phyloP scores from a whole-genome alignment of 2,329 filamentous ascomycete genomes.

The Epichloe sibirici region DNA sequence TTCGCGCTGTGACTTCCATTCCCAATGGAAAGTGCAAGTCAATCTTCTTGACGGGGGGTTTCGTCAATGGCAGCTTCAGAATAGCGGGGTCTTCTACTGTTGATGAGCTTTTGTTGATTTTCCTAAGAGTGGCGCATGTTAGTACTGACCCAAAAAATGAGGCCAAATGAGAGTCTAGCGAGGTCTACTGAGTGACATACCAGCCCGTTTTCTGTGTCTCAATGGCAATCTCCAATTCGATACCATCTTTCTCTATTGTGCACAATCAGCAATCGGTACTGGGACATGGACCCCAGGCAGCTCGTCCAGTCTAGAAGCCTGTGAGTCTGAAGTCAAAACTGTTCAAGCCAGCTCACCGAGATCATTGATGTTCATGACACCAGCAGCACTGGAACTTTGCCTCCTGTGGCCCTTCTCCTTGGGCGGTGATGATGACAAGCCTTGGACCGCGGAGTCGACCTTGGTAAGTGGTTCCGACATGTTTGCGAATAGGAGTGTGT shows the following conservation, averaged over 20 bases:
- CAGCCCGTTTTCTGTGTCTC: conserved; percentile 85
- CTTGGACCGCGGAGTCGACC: conserved; percentile 84
- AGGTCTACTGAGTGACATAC: conserved; percentile 36
- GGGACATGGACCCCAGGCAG: too few species aligned
- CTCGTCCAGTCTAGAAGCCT: not conserved
- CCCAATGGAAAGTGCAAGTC: conserved; percentile 86
- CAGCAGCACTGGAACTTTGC: conserved; percentile 59
- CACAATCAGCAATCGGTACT: not conserved
- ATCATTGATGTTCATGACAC: conserved; percentile 65
- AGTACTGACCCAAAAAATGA: not conserved
- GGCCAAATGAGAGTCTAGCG: too few species aligned
- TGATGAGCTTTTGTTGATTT: conserved; percentile 76
- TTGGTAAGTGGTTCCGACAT: conserved; percentile 56
- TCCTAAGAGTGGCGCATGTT: conserved; percentile 42
- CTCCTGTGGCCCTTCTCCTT: conserved; percentile 58
- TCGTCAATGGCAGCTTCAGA: conserved; percentile 69
- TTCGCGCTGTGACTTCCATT: conserved; percentile 76
- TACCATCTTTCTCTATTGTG: conserved; percentile 55
- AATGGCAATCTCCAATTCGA: conserved; percentile 58
- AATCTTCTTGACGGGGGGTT: conserved; percentile 85
- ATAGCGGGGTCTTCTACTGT: conserved; percentile 72
- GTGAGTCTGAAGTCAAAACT: not conserved
- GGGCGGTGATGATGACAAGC: conserved; percentile 55
- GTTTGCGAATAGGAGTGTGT: conserved; percentile 8
- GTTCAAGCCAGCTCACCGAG: conserved; percentile 50